phyloP scores from a whole-genome alignment of 345 rosid genomes.

The Adansonia digitata region DNA sequence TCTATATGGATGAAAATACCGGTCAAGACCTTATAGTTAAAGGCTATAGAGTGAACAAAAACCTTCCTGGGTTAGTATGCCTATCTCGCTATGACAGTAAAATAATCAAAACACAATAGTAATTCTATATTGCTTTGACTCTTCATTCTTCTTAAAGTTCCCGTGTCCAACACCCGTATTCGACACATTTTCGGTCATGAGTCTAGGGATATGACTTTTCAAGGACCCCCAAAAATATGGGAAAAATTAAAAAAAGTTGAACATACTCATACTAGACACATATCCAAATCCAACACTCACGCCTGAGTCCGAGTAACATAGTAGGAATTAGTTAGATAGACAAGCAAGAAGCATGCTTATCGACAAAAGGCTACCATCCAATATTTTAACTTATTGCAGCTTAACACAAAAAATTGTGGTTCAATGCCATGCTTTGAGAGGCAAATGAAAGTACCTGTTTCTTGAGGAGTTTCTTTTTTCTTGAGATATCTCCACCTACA shows the following conservation, averaged over 20 bases:
- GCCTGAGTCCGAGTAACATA: no score
- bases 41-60: neutral
- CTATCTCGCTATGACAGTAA: neutral
- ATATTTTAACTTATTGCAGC: neutral
- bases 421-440: neutral
- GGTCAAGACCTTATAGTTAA: neutral
- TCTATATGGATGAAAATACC: neutral
- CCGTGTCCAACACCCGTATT: no score
- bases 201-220: no score
- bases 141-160: no score
- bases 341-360: neutral
- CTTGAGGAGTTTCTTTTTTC: conserved; percentile 95
- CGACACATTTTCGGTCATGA: no score
- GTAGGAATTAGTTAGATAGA: no score
- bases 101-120: neutral
- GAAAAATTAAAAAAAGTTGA: no score
- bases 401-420: neutral
- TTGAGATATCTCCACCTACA: conserved; percentile 88
- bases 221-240: no score
- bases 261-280: no score
- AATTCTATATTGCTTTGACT: no score
- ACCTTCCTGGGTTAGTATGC: neutral
- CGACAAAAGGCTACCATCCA: neutral
- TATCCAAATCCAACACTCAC: no score
- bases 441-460: conserved; percentile 61